phyloP scores from a whole-genome alignment of 2,329 filamentous ascomycete species.

The Botrytis galanthina region DNA sequence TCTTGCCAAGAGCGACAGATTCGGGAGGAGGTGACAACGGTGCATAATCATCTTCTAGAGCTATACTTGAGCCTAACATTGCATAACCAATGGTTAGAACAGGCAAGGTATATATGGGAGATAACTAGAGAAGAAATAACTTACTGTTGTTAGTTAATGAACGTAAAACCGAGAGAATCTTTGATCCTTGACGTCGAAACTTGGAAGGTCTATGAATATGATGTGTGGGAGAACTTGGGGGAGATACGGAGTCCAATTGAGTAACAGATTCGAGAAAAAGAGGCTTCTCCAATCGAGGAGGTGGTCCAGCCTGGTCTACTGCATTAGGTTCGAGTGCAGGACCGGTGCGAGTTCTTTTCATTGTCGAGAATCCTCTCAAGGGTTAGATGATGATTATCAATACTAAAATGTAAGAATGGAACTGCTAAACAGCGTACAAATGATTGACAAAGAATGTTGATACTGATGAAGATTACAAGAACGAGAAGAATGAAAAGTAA shows the following conservation, averaged over 20 bases:
- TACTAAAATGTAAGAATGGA: slow-evolving; percentile 18
- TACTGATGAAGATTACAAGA: neutral
- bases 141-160: slow-evolving; percentile 44
- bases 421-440: slow-evolving; percentile 10
- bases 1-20: slow-evolving; percentile 26
- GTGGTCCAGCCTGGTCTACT: neutral
- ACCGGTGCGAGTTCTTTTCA: slow-evolving; percentile 31
- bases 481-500: neutral
- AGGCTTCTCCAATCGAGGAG: neutral
- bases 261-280: neutral
- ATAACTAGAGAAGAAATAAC: neutral
- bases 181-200: slow-evolving; percentile 43
- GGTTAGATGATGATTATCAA: slow-evolving; percentile 9
- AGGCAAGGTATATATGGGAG: neutral
- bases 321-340: slow-evolving; percentile 16
- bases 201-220: slow-evolving; percentile 38
- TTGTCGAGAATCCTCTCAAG: slow-evolving; percentile 12
- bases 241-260: slow-evolving; percentile 25
- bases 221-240: slow-evolving; percentile 31
- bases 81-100: neutral
- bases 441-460: slow-evolving; percentile 14
- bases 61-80: neutral
- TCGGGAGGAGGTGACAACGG: slow-evolving; percentile 3
- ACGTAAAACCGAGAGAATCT: slow-evolving; percentile 44
- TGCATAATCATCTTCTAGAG: slow-evolving; percentile 11